Percentiles rank a stretch among this genome's conserved stretches.
Conservation (phyloP, 2,329 filamentous ascomycete species). For the Penicillium sp. region DNA sequence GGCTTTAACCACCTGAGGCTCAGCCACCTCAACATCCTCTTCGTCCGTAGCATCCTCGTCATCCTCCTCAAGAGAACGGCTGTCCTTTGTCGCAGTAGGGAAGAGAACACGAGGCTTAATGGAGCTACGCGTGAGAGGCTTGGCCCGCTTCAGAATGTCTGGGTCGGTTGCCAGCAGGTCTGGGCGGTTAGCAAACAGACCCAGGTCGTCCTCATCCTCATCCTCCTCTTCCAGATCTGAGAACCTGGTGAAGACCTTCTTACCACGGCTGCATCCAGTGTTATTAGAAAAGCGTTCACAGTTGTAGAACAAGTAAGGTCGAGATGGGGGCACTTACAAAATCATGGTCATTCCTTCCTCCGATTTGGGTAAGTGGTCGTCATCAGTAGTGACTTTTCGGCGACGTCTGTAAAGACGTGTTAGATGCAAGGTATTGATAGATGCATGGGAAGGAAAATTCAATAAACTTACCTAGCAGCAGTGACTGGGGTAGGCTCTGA, state of each 20-base stretch:
- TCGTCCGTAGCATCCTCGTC: conserved; percentile 61
- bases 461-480: neutral
- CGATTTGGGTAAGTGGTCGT: conserved; percentile 35
- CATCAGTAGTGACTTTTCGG: neutral
- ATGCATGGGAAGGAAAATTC: neutral
- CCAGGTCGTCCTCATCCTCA: conserved; percentile 49
- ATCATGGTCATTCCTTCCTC: conserved; percentile 64
- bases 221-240: conserved; percentile 45
- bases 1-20: conserved; percentile 21
- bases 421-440: neutral
- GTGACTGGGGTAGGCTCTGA: neutral
- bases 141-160: conserved; percentile 36
- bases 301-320: conserved; percentile 31
- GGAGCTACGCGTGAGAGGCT: conserved; percentile 60
- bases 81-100: conserved; percentile 44
- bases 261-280: conserved; percentile 56
- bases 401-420: neutral
- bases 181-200: conserved; percentile 45
- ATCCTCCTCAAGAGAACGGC: conserved; percentile 42
- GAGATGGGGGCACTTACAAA: conserved; percentile 57
- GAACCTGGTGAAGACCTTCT: conserved; percentile 61
- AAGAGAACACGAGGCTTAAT: conserved; percentile 66
- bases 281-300: conserved; percentile 3
- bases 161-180: conserved; percentile 41
- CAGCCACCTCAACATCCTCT: conserved; percentile 44